Evolutionary conservation across 2,329 filamentous ascomycete genomes (phyloP), one percentile per base, ranked within the genome.

Genomic region (Penicillium janthinellum): DNA sequence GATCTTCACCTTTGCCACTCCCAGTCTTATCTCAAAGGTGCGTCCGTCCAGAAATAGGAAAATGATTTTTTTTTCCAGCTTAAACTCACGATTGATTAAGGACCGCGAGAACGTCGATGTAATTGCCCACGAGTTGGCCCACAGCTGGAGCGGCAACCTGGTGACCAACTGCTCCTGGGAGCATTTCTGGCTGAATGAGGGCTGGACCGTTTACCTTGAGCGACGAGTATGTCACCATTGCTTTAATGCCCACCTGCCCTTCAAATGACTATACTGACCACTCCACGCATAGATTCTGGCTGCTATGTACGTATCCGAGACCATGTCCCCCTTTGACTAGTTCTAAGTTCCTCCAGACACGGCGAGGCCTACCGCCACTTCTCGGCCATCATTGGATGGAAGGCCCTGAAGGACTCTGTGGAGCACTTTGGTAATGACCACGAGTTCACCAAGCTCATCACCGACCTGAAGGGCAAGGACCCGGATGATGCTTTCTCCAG

Each of bases 191-290:
- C 74, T 89, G 44, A 89, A 89, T 64, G 87, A 89, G 71, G 94
- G 94, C 35, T 98, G 94, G 95, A 98, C 95, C 0, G 90, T 89
- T 20, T 99, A 99, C 71, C 84, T 98, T 5, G 95, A 99, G 78
- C 89, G 95, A 54, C 86, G 95, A 51, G 73, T 79, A 69, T 57
- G 74, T 47, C 8, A 1, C 20, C 14, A 22, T 8, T 25, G 22
- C 28, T 8, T 37, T 11, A 17, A 34, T 17, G 38, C 31, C 17
- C 17, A 34, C 3, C 5, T 25, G 17, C 17, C 17, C 28, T 8
- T 14, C 12, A 28, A 14, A 28, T 35, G 35, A 41, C 25, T 11
- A 8, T 34, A 25, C 45, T 42, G 14, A 56, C 17, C 8, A 7
- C 6, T 5, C 5, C 15, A 45, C 25, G 53, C 14, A 25, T 45